phyloP scores from a whole-genome alignment of 2,329 filamentous ascomycete species.

The Aureobasidium vineae region DNA sequence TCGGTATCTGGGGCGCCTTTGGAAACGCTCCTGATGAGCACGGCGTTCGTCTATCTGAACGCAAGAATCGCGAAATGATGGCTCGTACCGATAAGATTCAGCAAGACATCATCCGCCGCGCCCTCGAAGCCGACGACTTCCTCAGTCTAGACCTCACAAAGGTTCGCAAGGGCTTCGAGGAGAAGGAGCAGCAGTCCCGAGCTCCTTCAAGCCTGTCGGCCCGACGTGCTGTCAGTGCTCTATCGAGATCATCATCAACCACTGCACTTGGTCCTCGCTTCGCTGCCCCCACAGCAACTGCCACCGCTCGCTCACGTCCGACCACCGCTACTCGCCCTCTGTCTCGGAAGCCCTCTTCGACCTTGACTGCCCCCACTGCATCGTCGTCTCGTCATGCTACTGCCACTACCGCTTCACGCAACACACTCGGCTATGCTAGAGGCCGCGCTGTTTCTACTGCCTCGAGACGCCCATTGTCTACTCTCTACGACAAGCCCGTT shows the following conservation, averaged over 20 bases:
- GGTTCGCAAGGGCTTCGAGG: conserved; percentile 26
- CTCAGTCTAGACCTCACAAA: conserved; percentile 36
- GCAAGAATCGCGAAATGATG: conserved; percentile 27
- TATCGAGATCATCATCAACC: conserved; percentile 38
- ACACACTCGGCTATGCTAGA: conserved; percentile 80
- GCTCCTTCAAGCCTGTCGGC: conserved; percentile 55
- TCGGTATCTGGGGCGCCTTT: conserved; percentile 53
- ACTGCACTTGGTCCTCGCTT: conserved; percentile 32
- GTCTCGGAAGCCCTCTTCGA: conserved; percentile 42
- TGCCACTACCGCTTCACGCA: conserved; percentile 68
- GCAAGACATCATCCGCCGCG: conserved; percentile 36
- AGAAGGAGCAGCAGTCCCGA: conserved; percentile 28
- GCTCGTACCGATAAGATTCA: conserved; percentile 30
- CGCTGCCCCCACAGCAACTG: conserved; percentile 42
- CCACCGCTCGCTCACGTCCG: conserved; percentile 43
- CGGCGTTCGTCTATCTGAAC: conserved; percentile 37
- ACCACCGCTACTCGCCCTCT: conserved; percentile 35
- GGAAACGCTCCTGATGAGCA: conserved; percentile 62
- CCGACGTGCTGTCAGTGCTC: conserved; percentile 48
- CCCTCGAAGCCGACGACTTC: conserved; percentile 36
- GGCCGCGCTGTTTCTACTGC: conserved; percentile 58
- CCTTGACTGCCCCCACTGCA: conserved; percentile 35
- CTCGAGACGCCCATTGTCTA: conserved; percentile 35
- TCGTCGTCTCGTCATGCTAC: conserved; percentile 52
- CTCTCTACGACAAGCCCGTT: conserved; percentile 26